Conservation (phyloP, 768 basidiomycete genomes). For the Leccinum fibrillosum region DNA sequence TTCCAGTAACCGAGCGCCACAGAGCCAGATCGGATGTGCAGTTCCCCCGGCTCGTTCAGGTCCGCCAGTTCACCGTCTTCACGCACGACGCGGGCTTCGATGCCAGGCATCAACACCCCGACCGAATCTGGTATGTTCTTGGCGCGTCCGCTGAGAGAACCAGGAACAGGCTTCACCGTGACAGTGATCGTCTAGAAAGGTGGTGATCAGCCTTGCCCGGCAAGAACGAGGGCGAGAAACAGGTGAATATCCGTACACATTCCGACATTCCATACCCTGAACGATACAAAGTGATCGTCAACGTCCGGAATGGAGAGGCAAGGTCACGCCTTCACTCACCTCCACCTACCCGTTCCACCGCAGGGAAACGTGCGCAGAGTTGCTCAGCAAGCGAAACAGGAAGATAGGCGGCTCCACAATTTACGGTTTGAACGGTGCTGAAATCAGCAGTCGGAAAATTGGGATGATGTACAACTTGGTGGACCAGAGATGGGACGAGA, state of each 20-base stretch:
- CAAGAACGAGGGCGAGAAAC: not conserved
- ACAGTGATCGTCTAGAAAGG: constrained; percentile 51
- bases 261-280: constrained; percentile 75
- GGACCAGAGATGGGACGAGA: constrained; percentile 61
- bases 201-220: not conserved
- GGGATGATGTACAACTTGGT: constrained; percentile 61
- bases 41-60: constrained; percentile 60
- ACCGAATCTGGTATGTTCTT: constrained; percentile 41
- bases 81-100: constrained; percentile 60
- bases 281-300: constrained; percentile 1
- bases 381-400: constrained; percentile 50
- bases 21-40: constrained; percentile 55
- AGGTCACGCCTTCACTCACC: constrained; percentile 35
- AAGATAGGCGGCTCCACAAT: constrained; percentile 65
- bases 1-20: constrained; percentile 70
- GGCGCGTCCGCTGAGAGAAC: constrained; percentile 42
- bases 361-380: constrained; percentile 36
- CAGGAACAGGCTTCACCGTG: constrained; percentile 42
- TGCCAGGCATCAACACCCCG: constrained; percentile 60
- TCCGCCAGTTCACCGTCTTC: constrained; percentile 56
- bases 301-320: not conserved
- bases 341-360: constrained; percentile 37
- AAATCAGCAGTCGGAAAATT: constrained; percentile 46
- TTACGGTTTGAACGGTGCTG: constrained; percentile 42
- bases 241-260: constrained; percentile 41